Evolutionary conservation across 768 basidiomycete species (phyloP), one percentile per base, ranked within the genome.

Genomic region (Serendipita indica): DNA sequence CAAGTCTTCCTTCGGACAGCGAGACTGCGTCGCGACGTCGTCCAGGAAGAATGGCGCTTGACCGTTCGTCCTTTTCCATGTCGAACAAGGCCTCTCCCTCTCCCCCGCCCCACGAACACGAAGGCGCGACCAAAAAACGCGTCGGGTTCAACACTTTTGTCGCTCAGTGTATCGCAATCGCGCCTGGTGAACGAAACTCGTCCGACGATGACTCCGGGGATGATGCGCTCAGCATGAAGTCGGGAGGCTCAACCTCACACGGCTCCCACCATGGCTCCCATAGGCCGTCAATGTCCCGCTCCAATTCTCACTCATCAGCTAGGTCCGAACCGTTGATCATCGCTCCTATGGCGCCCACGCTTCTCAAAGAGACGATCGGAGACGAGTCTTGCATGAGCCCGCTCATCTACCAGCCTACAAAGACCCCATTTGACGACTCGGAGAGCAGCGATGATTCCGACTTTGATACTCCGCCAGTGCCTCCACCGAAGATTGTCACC

Each of bases 61-160:
- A 58, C 16, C n/a, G 58, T 16, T 20, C 16, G 3, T 57, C 60
- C 66, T 70, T 22, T 64, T 64, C 37, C 65, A 62, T 45, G 65
- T 65, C 62, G 63, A 63, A 41, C 64, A 67, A 10, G 64, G 65
- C 43, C 64, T 62, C 58, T 32, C 37, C 30, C 52, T 60, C 61
- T 13, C 37, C 43, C 13, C 57, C 60, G 16, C 46, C 57, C 5
- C 39, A 33, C 2, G 54, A 56, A 22, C 59, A 14, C 25, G 45
- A 46, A n/a, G 25, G 25, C 45, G 27, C 58, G 27, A 28, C 60
- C 75, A 88, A 84, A 73, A 84, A 84, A 63, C 94, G 96, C 69
- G 97, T 98, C 73, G 85, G 79, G 64, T 98, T 98, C 78, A 98
- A 97, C 70, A 94, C 93, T 0, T 96, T 93, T 67, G 94, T 99